phyloP scores from a whole-genome alignment of 768 basidiomycete genomes.

The Hemileccinum rubropunctum region DNA sequence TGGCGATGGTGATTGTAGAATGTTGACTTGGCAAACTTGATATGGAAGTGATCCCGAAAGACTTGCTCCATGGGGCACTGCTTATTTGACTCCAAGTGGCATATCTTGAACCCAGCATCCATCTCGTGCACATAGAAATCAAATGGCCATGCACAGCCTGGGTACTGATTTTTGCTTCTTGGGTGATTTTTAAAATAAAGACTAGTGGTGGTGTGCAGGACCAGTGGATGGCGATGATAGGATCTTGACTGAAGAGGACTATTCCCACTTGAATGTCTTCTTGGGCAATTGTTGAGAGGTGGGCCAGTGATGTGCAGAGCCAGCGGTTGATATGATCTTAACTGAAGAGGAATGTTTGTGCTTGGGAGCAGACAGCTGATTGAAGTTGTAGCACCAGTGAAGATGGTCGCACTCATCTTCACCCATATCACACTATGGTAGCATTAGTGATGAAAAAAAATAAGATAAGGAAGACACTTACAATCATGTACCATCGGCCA shows the following conservation, averaged over 20 bases:
- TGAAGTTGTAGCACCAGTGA: background rate
- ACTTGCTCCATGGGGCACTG: background rate
- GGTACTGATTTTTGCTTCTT: background rate
- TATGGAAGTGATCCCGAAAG: background rate
- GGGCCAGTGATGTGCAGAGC: too few species aligned
- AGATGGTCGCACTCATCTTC: background rate
- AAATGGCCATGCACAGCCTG: too few species aligned
- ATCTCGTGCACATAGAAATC: background rate
- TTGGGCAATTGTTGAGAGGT: too few species aligned
- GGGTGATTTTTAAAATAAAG: too few species aligned
- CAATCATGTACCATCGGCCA: background rate
- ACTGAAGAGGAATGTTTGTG: too few species aligned
- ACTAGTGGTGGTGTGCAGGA: too few species aligned
- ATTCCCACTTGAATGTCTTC: too few species aligned
- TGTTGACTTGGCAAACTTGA: background rate
- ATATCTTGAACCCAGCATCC: background rate
- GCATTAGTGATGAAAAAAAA: background rate
- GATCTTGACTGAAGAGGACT: too few species aligned
- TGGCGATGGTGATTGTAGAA: conserved; percentile 1
- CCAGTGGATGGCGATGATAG: too few species aligned
- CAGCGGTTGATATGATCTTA: too few species aligned
- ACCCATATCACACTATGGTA: background rate
- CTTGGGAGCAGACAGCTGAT: background rate
- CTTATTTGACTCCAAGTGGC: background rate
- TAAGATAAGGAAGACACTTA: background rate